Base-by-base conservation (phyloP, 345 rosid species). In the Turnera subulata region DNA sequence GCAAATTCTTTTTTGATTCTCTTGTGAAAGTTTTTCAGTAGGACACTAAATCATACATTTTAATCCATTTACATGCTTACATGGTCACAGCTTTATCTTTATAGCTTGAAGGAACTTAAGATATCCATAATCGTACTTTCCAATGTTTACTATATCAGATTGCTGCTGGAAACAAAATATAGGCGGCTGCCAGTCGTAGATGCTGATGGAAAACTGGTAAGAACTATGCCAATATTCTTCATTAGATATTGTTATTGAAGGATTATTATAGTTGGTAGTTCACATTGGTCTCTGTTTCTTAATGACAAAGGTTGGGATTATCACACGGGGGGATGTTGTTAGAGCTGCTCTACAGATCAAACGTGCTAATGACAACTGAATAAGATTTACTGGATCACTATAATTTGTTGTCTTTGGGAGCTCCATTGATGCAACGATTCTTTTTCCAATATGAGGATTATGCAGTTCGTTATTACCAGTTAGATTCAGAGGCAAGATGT, bases 161-260 rank as follows among this genome's bases (percentile, higher is more conserved):
- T 92, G 83, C 77, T 92, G 75, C 85, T 92, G 6, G 91, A 89
- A 75, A 89, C 98, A 2, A 92, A 92, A 64, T 88, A 77, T 68
- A 93, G 81, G 50, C 74, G 95, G 59, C 75, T 92, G 64, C 96
- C 96, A 12, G 95, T 92, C 18, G 98, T 92, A 50, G 84, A 83
- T 58, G 50, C 70, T 26, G 63, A 82, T 47, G 96, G 96, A 24
- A 83, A 78, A 55, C 84, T 89, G 82, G 98, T 92, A 70, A 78
- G 82, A 69, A 14, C 50, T 40, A 43, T 13, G 19, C 18, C 61
- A n/a, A 4, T 37, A 16, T 69, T 32, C 24, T 35, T 29, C 35
- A 29, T 8, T n/a, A n/a, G n/a, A n/a, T n/a, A n/a, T 3, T 29
- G 5, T 44, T 24, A 8, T 21, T 37, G 17, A 23, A 40, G 35